phyloP scores from a whole-genome alignment of 371 early-diverging fungal genomes.

The Paraphysoderma sedebokerense region DNA sequence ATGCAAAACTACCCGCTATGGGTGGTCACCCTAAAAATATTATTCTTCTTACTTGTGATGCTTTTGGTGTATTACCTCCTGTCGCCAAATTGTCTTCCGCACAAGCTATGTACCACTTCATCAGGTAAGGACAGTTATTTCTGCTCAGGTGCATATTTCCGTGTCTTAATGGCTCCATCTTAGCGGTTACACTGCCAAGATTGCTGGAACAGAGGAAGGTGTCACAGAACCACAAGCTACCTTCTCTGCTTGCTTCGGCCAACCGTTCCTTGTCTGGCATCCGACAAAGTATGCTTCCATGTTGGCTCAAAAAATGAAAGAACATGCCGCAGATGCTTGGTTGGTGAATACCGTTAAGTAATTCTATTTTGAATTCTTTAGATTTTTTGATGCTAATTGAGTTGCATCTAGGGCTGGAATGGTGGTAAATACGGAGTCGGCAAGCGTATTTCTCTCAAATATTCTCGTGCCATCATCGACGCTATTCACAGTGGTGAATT shows the following conservation, averaged over 20 bases:
- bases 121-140: no score
- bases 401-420: constrained; percentile 94
- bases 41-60: constrained; percentile 92
- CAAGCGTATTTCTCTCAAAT: constrained; percentile 84
- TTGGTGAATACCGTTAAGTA: constrained; percentile 98
- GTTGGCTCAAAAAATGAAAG: constrained; percentile 84
- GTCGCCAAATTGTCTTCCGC: constrained; percentile 75
- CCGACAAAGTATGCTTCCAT: constrained; percentile 92
- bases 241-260: constrained; percentile 91
- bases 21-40: constrained; percentile 91
- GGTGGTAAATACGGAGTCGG: constrained; percentile 83
- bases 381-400: no score
- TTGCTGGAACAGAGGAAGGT: constrained; percentile 95
- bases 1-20: constrained; percentile 86
- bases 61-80: constrained; percentile 93
- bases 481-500: constrained; percentile 87
- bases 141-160: no score
- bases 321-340: constrained; percentile 84
- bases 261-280: constrained; percentile 94
- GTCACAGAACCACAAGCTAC: constrained; percentile 85
- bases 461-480: constrained; percentile 92
- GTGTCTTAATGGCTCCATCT: no score
- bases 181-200: constrained; percentile 77
- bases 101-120: constrained; percentile 97
- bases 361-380: no score